Percentiles rank a stretch among this genome's conserved stretches.
phyloP scores from a whole-genome alignment of 2,329 filamentous ascomycete genomes.

The Sporothrix pseudoabietina region DNA sequence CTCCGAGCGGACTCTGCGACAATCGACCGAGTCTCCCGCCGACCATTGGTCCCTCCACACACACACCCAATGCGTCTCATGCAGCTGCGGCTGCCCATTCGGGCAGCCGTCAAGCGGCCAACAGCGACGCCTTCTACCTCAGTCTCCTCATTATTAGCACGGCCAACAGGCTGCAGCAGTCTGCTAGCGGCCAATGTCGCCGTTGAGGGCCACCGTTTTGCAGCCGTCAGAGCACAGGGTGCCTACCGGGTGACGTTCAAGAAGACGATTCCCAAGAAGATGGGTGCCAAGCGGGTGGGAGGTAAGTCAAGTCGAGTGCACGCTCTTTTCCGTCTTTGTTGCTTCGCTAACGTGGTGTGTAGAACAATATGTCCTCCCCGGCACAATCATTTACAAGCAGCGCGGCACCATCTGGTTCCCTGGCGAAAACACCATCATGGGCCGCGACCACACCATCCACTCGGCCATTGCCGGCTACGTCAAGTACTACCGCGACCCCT shows the following conservation, averaged over 20 bases:
- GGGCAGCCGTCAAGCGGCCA: constrained; percentile 42
- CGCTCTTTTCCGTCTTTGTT: not conserved
- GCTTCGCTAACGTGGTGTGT: constrained; percentile 17
- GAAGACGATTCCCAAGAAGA: constrained; percentile 71
- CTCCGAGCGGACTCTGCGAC: not conserved
- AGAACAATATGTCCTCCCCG: constrained; percentile 92
- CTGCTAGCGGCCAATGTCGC: constrained; percentile 44
- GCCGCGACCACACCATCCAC: constrained; percentile 94
- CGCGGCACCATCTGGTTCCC: constrained; percentile 92
- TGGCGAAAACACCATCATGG: constrained; percentile 93
- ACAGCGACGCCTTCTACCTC: constrained; percentile 10
- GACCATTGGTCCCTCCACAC: not conserved
- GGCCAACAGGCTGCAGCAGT: constrained; percentile 16
- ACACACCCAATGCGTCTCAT: constrained; percentile 48
- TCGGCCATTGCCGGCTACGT: constrained; percentile 85
- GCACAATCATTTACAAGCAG: constrained; percentile 98
- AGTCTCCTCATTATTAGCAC: not conserved
- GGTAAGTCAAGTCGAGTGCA: constrained; percentile 55
- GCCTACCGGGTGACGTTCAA: constrained; percentile 66
- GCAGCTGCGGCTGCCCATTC: constrained; percentile 51
- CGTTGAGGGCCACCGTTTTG: constrained; percentile 56
- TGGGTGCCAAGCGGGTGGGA: constrained; percentile 91
- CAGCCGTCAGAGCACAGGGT: constrained; percentile 65
- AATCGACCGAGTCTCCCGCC: not conserved
- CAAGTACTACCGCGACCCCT: constrained; percentile 91